A percentile compares a stretch with the other conserved stretches of the same genome.
Conservation (phyloP, 352 stramenopile genomes). For the Phytopythium oedochilum region DNA sequence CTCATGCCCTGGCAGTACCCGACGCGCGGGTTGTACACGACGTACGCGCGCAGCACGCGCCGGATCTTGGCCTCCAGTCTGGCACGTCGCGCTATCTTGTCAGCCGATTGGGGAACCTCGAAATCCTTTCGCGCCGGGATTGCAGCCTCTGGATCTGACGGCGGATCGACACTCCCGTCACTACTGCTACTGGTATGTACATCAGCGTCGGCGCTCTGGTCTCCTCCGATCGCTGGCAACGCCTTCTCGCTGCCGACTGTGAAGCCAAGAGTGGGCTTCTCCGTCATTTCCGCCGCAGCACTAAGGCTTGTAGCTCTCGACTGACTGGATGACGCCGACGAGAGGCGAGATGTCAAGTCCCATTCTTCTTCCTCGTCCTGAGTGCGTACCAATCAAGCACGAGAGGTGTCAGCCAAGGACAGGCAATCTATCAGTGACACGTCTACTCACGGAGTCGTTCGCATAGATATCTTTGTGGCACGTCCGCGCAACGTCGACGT, state of each 20-base stretch:
- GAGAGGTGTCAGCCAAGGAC: too few relatives aligned
- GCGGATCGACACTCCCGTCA: background rate
- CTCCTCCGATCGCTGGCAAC: too few relatives aligned
- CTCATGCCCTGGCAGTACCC: conserved; percentile 90
- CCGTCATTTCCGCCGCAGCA: background rate
- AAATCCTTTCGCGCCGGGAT: background rate
- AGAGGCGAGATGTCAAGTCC: background rate
- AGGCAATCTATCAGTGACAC: background rate
- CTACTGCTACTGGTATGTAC: too few relatives aligned
- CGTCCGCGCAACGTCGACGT: conserved; percentile 74
- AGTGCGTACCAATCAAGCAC: background rate
- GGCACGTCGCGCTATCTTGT: conserved; percentile 4
- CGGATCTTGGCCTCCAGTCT: conserved; percentile 63
- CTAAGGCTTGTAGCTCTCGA: background rate
- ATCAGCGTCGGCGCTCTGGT: background rate
- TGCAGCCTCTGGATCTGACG: too few relatives aligned
- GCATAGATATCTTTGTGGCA: conserved; percentile 56
- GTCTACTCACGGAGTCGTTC: conserved; percentile 16
- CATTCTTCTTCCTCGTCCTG: background rate
- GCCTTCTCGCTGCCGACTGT: background rate
- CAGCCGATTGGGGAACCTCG: background rate
- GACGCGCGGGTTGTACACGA: conserved; percentile 75
- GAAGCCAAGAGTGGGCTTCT: background rate
- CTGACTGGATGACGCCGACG: background rate
- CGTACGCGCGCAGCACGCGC: conserved; percentile 72